Base-by-base conservation (phyloP, 768 basidiomycete genomes). In the Mycena epipterygia region DNA sequence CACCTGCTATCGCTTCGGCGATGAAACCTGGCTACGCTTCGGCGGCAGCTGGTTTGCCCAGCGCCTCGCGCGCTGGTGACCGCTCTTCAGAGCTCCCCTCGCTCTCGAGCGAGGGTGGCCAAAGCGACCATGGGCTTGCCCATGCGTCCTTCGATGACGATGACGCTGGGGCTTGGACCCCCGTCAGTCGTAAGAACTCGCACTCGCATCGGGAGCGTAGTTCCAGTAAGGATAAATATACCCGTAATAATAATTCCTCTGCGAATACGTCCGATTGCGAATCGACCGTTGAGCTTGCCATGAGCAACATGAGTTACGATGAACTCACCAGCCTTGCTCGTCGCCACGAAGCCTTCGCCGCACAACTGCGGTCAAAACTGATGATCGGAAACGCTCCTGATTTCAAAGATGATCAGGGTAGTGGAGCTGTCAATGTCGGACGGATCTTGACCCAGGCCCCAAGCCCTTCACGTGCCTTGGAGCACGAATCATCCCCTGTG, bases 131-230 rank as follows among this genome's bases (percentile, higher is more conserved):
- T 16, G 53, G 53, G 37, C 37, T 39, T 53, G 14, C 13, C 51
- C 51, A n/a, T n/a, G 51, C 27, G 29, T 27, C 51, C 51, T 30
- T 23, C 16, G 13, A n/a, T n/a, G 39, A 57, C 5, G 57, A 41
- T 27, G 53, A 33, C 21, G 57, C 33, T 32, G 25, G 29, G 37
- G 39, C 5, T 13, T 59, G 57, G 57, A 59, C 57, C 13, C 57
- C 57, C 17, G 57, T 59, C 8, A 42, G 39, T 11, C 57, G 57
- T 59, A 59, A 30, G 57, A 59, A 39, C 3, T 42, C 57, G 12
- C 58, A n/a, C 11, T 32, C 27, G 13, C 56, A 41, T 23, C 58
- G 41, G 5, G 42, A 46, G 16, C 6, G 58, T 5, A 46, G 17
- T 6, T 30, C 52, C 39, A 21, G n/a, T 25, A 25, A 17, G 19